Evolutionary conservation across 2,329 filamentous ascomycete genomes (phyloP), one percentile per base, ranked within the genome.

Genomic region (Exserohilum turcica): DNA sequence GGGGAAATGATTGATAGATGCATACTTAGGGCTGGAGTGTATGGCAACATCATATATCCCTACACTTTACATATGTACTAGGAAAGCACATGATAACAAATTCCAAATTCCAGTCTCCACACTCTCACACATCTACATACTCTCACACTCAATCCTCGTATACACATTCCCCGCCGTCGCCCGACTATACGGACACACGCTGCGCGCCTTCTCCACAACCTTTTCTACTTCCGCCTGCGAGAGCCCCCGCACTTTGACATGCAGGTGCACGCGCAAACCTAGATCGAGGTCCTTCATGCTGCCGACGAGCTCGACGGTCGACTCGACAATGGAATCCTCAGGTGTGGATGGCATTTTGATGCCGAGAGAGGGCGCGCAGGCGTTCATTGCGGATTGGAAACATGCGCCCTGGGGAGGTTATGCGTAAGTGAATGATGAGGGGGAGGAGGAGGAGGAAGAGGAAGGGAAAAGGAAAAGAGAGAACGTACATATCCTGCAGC

Each of bases 241-340:
- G 68, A 43, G 69, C 55, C 62, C 66, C 43, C 54, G 53, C 0
- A 67, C 64, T 48, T 68, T 74, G 12, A 79, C 72, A 36, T 74
- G 70, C 72, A 80, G 74, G 21, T 79, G 72, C 2, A 79, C 78
- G 3, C 75, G 59, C 35, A 80, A 64, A 1, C 78, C 76, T 67
- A 80, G 71, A 47, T 80, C 78, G 13, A 78, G 65, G 48, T 70
- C 64, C 66, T 78, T 78, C 73, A 79, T 71, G 54, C 74, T 73
- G 2, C 78, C 78, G 4, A 80, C 76, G 10, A 80, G 65, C 49
- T 80, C 72, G 10, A 79, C 77, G 15, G 72, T 77, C 5, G 57
- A 76, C 70, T 68, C 64, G 6, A 80, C 72, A 13, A 79, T 60
- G 7, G 71, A 75, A 46, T 75, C 71, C 42, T 77, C 74, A 13